A percentile compares a stretch with the other conserved stretches of the same genome.
Evolutionary conservation across 2,329 filamentous ascomycete species (phyloP).

Genomic region (Exophiala oligosperma): DNA sequence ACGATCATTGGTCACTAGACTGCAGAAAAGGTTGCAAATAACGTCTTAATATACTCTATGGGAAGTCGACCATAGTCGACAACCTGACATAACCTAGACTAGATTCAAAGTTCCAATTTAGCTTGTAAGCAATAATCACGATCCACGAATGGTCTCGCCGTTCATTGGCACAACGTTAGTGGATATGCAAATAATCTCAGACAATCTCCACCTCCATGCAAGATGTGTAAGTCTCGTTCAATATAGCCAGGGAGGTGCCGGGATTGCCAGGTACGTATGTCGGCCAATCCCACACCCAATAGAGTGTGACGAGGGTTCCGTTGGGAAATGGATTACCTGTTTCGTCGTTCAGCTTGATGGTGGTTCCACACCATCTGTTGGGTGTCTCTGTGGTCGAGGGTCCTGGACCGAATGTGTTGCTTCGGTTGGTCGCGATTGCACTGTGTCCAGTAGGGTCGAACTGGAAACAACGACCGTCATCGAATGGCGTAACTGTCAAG

Average conservation of each 20-base stretch:
- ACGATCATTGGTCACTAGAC: background rate
- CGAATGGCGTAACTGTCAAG: background rate
- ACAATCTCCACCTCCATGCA: slow-evolving; percentile 1
- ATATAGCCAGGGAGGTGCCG: background rate
- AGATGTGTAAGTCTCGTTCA: background rate
- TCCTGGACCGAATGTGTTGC: slow-evolving; percentile 1
- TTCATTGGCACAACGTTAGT: background rate
- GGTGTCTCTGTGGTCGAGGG: background rate
- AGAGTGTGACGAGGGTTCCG: background rate
- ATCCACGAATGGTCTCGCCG: background rate
- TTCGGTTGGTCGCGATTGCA: slow-evolving; percentile 1
- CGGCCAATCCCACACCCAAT: slow-evolving; percentile 2
- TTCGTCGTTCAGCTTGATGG: slow-evolving; percentile 1
- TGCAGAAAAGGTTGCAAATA: background rate
- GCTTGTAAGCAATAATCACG: background rate
- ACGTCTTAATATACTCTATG: background rate
- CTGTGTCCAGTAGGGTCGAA: slow-evolving; percentile 2
- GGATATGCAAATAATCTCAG: background rate
- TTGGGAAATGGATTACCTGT: background rate
- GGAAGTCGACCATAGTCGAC: background rate
- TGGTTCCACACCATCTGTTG: slow-evolving; percentile 2
- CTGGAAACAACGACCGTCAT: slow-evolving; percentile 3
- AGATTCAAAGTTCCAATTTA: slow-evolving; percentile 1
- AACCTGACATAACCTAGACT: background rate
- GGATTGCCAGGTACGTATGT: background rate